Evolutionary conservation across 345 rosid genomes (phyloP).

Genomic region (Brassica incana): DNA sequence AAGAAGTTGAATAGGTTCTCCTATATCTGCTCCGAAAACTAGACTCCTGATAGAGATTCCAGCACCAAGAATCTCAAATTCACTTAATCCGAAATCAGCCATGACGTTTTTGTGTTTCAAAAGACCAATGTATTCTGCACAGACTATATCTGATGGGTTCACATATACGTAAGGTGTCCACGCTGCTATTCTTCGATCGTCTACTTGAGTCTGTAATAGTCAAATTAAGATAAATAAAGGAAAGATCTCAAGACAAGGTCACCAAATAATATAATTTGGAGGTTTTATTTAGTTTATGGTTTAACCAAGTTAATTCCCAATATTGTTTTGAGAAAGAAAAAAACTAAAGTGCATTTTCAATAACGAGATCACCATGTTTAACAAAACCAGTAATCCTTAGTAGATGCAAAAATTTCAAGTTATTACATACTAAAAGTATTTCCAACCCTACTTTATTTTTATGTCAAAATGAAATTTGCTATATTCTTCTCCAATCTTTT

Average conservation of each 20-base stretch:
- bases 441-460: too few species aligned
- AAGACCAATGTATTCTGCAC: conserved; percentile 58
- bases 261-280: not conserved
- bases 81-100: conserved; percentile 46
- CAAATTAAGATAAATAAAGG: not conserved
- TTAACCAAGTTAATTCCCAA: not conserved
- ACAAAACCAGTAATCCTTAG: not conserved
- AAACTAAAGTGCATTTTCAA: not conserved
- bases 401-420: not conserved
- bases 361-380: not conserved
- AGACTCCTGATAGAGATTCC: conserved; percentile 41
- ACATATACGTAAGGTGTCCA: conserved; percentile 59
- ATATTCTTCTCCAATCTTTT: too few species aligned
- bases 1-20: conserved; percentile 48
- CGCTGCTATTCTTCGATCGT: conserved; percentile 25
- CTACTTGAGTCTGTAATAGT: not conserved
- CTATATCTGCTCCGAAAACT: conserved; percentile 18
- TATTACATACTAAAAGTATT: not conserved
- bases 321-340: not conserved
- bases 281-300: not conserved
- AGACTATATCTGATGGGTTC: conserved; percentile 50
- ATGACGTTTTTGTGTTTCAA: conserved; percentile 52
- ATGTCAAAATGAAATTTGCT: too few species aligned
- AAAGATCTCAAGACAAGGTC: not conserved
- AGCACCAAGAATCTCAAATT: conserved; percentile 41